A percentile compares a stretch with the other conserved stretches of the same genome.
These are phyloP conservation scores for Fusarium foetens DNA, from an alignment of 2,329 filamentous ascomycete species.

Conservation along the genomic window DNA sequence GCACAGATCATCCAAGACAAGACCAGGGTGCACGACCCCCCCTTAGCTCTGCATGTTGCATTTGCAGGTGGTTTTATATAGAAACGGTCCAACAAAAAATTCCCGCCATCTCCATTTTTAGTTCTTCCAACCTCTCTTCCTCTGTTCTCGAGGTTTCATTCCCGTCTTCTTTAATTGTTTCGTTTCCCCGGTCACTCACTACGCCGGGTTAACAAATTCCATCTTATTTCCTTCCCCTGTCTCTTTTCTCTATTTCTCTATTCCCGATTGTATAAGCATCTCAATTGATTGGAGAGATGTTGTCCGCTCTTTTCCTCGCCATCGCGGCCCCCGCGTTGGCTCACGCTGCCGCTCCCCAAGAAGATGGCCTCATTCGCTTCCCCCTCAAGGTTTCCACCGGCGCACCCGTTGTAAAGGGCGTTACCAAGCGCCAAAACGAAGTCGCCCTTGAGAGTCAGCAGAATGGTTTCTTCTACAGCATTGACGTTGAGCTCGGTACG, in stretches of 20 bases:
- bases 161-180: conserved; percentile 7
- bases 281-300: conserved; percentile 38
- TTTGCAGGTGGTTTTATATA: conserved; percentile 22
- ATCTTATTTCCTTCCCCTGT: conserved; percentile 4
- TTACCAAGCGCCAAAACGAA: conserved; percentile 46
- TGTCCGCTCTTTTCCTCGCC: conserved; percentile 47
- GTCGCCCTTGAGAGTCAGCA: conserved; percentile 40
- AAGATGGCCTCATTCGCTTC: conserved; percentile 45
- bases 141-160: background rate
- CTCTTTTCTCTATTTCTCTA: background rate
- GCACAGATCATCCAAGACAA: conserved; percentile 6
- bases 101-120: conserved; percentile 25
- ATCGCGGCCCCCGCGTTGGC: conserved; percentile 45
- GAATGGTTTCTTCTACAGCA: conserved; percentile 52
- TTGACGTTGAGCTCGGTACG: conserved; percentile 52
- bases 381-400: conserved; percentile 45
- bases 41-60: background rate
- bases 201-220: conserved; percentile 36
- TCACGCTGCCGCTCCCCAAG: conserved; percentile 21
- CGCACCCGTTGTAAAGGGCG: conserved; percentile 43
- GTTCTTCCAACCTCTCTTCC: conserved; percentile 14
- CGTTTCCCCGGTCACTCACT: conserved; percentile 42
- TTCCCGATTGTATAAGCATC: background rate
- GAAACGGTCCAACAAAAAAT: conserved; percentile 8
- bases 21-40: background rate